Base-by-base conservation (phyloP, 352 stramenopile species). In the Phytophthora capsici region DNA sequence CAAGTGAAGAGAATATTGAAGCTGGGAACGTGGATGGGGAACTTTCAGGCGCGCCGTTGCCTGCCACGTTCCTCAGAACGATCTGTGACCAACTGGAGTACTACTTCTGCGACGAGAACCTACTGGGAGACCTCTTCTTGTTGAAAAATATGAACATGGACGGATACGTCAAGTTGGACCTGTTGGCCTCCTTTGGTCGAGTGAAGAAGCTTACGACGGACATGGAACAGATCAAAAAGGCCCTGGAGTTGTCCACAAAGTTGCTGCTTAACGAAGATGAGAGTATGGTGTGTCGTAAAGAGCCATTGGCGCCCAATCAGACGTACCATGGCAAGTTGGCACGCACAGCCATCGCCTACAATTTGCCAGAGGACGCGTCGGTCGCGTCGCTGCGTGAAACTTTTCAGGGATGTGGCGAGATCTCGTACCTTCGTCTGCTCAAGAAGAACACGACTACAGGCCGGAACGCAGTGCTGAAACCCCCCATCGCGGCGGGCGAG, bases 81-180 rank as follows among this genome's bases (percentile, higher is more conserved):
- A 92, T 95, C 64, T 95, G 87, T 57, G 87, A 95, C 60, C 87
- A 95, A 60, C 69, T 95, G 53, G 87, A 95, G 68, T 94, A 90
- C 68, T 95, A 95, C 66, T 95, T 95, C 55, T 95, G 87, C 58
- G 87, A 95, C 54, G 87, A 95, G 46, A 95, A 95, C 75, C 61
- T 95, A 36, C 80, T 94, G 4, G 85, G 85, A 32, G 85, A 95
- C 63, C 59, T 95, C 22, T 94, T 94, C 49, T 60, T 95, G 72
- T 57, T 95, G 32, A 95, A 95, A 66, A 95, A 95, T 62, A 95
- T 95, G 87, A 95, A 95, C 59, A 82, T 84, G 63, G 85, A 95
- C 57, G 87, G 87, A 54, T 95, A 95, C 46, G 86, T 95, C 3
- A 95, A 95, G 69, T 46, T 95, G 57, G 87, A 95, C 4, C 58